Percentiles rank a stretch among this genome's conserved stretches.
Conservation (phyloP, 2,329 filamentous ascomycete genomes). For the Scedosporium aurantiacum region DNA sequence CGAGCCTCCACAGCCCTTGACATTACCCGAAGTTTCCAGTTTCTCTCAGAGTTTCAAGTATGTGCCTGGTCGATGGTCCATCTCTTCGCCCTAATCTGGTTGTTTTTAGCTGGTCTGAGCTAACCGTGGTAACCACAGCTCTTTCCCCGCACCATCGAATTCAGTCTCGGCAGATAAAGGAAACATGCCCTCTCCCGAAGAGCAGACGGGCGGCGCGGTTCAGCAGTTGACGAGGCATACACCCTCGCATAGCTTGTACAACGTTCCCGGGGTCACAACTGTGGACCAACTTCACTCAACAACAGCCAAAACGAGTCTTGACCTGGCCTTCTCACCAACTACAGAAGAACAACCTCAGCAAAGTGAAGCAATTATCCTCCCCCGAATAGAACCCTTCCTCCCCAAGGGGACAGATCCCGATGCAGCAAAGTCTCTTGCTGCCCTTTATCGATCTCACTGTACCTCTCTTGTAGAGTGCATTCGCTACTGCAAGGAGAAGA, state of each 20-base stretch:
- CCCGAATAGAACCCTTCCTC: conserved; percentile 73
- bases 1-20: conserved; percentile 32
- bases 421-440: conserved; percentile 72
- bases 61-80: conserved; percentile 11
- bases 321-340: conserved; percentile 50
- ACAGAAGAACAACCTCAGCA: conserved; percentile 38
- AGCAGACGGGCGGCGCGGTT: neutral
- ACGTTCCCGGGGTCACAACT: conserved; percentile 42
- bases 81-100: neutral
- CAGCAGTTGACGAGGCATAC: neutral
- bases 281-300: conserved; percentile 49
- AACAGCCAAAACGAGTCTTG: conserved; percentile 45
- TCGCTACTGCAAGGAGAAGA: conserved; percentile 91
- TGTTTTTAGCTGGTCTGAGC: neutral
- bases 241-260: conserved; percentile 31
- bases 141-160: neutral
- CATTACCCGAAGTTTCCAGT: conserved; percentile 36
- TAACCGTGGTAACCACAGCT: neutral
- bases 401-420: conserved; percentile 76
- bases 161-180: neutral
- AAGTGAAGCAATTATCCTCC: conserved; percentile 65
- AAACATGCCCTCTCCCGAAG: neutral
- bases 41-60: conserved; percentile 42
- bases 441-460: conserved; percentile 87
- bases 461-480: conserved; percentile 93